Conservation (phyloP, 495 filamentous ascomycete genomes). For the Penicillium cosmopolitanum region DNA sequence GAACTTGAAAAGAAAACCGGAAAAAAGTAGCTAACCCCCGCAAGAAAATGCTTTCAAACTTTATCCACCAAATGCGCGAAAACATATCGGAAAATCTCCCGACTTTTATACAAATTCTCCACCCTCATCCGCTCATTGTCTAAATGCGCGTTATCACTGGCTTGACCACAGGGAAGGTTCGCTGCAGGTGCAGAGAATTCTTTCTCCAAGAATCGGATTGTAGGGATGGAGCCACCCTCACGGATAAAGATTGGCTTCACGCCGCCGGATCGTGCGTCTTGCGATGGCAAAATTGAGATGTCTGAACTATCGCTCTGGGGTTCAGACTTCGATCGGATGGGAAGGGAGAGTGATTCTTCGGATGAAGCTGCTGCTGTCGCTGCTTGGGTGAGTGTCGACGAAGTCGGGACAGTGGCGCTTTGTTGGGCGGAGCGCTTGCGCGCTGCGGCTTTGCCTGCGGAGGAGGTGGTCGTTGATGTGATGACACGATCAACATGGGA, state of each 20-base stretch:
- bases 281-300: not conserved
- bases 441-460: slow-evolving; percentile 36
- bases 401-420: slow-evolving; percentile 54
- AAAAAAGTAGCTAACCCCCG: not conserved
- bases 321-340: slow-evolving; percentile 29
- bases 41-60: slow-evolving; percentile 4
- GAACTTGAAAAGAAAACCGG: not conserved
- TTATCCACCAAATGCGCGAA: slow-evolving; percentile 71
- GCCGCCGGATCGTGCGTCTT: slow-evolving; percentile 3
- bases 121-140: slow-evolving; percentile 91
- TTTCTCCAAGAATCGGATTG: slow-evolving; percentile 92
- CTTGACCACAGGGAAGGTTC: slow-evolving; percentile 92
- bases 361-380: slow-evolving; percentile 37
- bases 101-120: slow-evolving; percentile 85
- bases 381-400: slow-evolving; percentile 59
- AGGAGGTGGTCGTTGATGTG: slow-evolving; percentile 48
- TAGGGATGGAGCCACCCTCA: slow-evolving; percentile 92
- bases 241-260: slow-evolving; percentile 78
- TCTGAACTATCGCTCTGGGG: not conserved
- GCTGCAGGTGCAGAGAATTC: slow-evolving; percentile 92
- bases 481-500: slow-evolving; percentile 53
- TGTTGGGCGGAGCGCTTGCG: slow-evolving; percentile 40
- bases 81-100: slow-evolving; percentile 86
- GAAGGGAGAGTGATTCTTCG: slow-evolving; percentile 14
- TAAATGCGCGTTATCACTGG: slow-evolving; percentile 91